These are phyloP conservation scores for Tubosaeta sp. DNA, from an alignment of 768 basidiomycete genomes.

Conservation along the genomic window DNA sequence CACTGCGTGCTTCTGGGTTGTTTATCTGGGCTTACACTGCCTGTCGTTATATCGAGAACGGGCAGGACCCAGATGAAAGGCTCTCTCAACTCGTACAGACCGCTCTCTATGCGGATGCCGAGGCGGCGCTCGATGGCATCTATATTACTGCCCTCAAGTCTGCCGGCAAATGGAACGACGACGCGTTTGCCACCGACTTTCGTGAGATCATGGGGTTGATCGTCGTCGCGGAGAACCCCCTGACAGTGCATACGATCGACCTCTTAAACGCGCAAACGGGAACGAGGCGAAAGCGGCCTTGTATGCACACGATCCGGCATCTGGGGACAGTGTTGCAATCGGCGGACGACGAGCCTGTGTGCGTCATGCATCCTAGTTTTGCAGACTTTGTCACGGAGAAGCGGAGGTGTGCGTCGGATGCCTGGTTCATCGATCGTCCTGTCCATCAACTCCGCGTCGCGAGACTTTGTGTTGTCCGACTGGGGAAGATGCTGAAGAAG, in stretches of 20 bases:
- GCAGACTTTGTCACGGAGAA: slow-evolving; percentile 31
- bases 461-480: slow-evolving; percentile 19
- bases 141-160: slow-evolving; percentile 31
- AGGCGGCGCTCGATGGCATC: slow-evolving; percentile 27
- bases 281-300: slow-evolving; percentile 18
- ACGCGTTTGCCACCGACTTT: slow-evolving; percentile 26
- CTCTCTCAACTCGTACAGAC: slow-evolving; percentile 20
- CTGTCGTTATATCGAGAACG: slow-evolving; percentile 29
- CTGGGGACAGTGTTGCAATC: slow-evolving; percentile 26
- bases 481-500: slow-evolving; percentile 18
- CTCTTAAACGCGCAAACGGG: slow-evolving; percentile 18
- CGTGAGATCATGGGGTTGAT: slow-evolving; percentile 30
- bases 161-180: slow-evolving; percentile 28
- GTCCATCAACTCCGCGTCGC: slow-evolving; percentile 22
- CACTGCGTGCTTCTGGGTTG: slow-evolving; percentile 28
- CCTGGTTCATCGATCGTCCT: slow-evolving; percentile 27
- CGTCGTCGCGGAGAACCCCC: slow-evolving; percentile 27
- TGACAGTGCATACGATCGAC: slow-evolving; percentile 24
- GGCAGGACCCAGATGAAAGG: slow-evolving; percentile 29
- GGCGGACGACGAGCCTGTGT: slow-evolving; percentile 25
- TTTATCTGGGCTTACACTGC: slow-evolving; percentile 34
- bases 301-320: slow-evolving; percentile 28
- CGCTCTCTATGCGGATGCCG: slow-evolving; percentile 22
- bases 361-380: slow-evolving; percentile 32
- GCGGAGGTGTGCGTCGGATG: slow-evolving; percentile 25